Evolutionary conservation across 2,329 filamentous ascomycete genomes (phyloP).

Genomic region (Colletotrichum magnum): DNA sequence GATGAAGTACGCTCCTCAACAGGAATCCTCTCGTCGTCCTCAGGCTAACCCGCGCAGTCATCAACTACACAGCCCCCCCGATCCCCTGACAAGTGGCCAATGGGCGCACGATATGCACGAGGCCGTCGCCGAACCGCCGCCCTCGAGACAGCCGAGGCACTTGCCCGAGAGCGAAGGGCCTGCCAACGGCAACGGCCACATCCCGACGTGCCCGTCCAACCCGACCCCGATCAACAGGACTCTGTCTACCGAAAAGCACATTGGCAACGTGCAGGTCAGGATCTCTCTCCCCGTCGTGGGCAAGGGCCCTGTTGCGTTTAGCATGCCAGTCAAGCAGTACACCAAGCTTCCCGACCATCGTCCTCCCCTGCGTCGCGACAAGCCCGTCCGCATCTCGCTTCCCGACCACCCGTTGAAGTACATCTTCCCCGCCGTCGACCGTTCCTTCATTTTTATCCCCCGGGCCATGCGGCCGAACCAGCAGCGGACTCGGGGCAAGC

Average conservation of each 20-base stretch:
- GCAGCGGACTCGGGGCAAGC: constrained; percentile 82
- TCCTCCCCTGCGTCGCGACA: constrained; percentile 93
- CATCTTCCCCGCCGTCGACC: constrained; percentile 89
- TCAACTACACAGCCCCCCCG: constrained; percentile 62
- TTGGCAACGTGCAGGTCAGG: constrained; percentile 88
- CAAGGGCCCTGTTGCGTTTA: constrained; percentile 77
- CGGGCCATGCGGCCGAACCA: constrained; percentile 94
- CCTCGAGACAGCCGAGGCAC: constrained; percentile 58
- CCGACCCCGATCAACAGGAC: constrained; percentile 78
- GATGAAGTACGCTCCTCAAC: constrained; percentile 69
- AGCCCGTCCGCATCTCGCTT: constrained; percentile 93
- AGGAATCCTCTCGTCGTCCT: constrained; percentile 25
- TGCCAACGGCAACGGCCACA: constrained; percentile 68
- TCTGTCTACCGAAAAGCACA: constrained; percentile 85
- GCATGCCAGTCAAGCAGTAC: constrained; percentile 88
- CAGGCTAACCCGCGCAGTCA: constrained; percentile 47
- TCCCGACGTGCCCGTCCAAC: constrained; percentile 71
- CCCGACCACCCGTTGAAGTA: constrained; percentile 85
- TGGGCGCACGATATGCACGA: constrained; percentile 99
- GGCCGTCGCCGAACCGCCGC: constrained; percentile 64
- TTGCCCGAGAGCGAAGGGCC: constrained; percentile 62
- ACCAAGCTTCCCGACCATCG: constrained; percentile 95
- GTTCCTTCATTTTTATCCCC: constrained; percentile 98
- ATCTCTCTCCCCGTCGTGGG: constrained; percentile 83
- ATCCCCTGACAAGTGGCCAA: constrained; percentile 78